A percentile compares a stretch with the other conserved stretches of the same genome.
phyloP scores from a whole-genome alignment of 225 moss, liverwort and hornwort species.

The Marchantia polymorpha region DNA sequence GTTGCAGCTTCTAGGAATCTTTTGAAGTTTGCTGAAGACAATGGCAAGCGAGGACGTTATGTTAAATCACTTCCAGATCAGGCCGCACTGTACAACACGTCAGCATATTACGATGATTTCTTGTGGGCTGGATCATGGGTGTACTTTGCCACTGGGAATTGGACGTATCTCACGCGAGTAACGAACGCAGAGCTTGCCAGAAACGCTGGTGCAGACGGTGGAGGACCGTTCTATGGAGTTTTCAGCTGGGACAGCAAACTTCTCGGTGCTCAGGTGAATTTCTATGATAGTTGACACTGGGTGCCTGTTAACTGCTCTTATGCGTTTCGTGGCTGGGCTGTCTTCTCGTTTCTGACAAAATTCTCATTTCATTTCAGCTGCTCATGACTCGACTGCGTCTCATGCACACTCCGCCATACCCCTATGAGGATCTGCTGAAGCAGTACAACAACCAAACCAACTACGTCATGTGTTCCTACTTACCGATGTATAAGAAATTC shows the following conservation, averaged over 20 bases:
- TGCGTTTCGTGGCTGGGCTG: background rate
- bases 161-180: conserved; percentile 48
- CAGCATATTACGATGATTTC: conserved; percentile 58
- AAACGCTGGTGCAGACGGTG: conserved; percentile 30
- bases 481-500: conserved; percentile 55
- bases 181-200: conserved; percentile 41
- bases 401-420: conserved; percentile 61
- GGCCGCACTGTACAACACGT: conserved; percentile 61
- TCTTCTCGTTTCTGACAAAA: too few species aligned
- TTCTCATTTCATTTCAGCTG: conserved; percentile 40
- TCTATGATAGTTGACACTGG: background rate
- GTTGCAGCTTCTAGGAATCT: conserved; percentile 51
- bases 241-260: conserved; percentile 96
- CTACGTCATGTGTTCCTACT: conserved; percentile 78
- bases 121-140: conserved; percentile 80
- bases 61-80: conserved; percentile 7
- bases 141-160: conserved; percentile 78
- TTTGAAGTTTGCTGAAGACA: conserved; percentile 46
- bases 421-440: conserved; percentile 53
- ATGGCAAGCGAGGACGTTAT: conserved; percentile 42
- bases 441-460: conserved; percentile 62
- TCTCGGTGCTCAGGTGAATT: conserved; percentile 73
- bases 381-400: conserved; percentile 67
- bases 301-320: background rate
- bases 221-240: conserved; percentile 44